phyloP scores from a whole-genome alignment of 768 basidiomycete species.

The Pisolithus marmoratus region DNA sequence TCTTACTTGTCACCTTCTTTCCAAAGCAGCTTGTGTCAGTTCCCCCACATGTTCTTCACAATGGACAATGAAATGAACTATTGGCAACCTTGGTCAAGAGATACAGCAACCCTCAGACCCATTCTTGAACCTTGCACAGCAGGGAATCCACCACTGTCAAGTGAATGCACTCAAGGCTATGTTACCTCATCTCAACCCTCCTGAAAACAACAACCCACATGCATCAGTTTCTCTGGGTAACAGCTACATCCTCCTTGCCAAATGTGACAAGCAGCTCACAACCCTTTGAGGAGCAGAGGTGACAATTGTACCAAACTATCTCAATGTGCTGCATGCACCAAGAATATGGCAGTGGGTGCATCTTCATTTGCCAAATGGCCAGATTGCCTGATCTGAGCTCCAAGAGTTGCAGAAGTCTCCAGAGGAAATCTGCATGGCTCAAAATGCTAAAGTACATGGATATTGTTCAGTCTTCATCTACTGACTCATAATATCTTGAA shows the following conservation, averaged over 20 bases:
- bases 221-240: neutral
- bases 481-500: neutral
- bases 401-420: neutral
- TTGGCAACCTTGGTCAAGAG: conserved; percentile 23
- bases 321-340: neutral
- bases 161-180: conserved; percentile 12
- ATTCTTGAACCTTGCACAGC: conserved; percentile 22
- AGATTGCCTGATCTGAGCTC: neutral
- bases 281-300: neutral
- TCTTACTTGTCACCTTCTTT: conserved; percentile 14
- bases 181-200: conserved; percentile 6
- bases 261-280: neutral
- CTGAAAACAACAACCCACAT: neutral
- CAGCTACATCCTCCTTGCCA: neutral
- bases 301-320: neutral
- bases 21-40: conserved; percentile 4
- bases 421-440: neutral
- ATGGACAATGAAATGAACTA: conserved; percentile 22
- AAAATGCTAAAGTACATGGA: neutral
- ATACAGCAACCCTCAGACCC: conserved; percentile 19
- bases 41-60: conserved; percentile 20
- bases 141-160: conserved; percentile 17
- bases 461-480: neutral
- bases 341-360: neutral
- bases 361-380: neutral